Percentiles rank a stretch among this genome's conserved stretches.
These are phyloP conservation scores for Hanseniaspora vineae DNA, from an alignment of 805 yeast genomes.

Conservation along the genomic window DNA sequence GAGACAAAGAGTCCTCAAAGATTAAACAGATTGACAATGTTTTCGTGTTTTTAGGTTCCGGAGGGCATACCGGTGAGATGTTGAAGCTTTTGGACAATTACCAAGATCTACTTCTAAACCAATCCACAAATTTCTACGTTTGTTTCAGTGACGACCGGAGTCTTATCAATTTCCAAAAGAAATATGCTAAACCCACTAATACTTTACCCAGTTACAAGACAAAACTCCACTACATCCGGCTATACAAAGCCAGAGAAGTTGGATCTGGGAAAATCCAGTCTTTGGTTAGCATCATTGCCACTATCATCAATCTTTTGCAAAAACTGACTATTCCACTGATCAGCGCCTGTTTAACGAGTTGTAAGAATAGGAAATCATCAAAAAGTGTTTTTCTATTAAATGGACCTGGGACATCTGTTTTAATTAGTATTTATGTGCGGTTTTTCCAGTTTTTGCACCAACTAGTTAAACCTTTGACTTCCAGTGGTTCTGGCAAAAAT, in stretches of 20 bases:
- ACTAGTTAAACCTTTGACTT: constrained; percentile 5
- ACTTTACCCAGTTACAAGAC: constrained; percentile 2
- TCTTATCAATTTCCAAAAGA: constrained; percentile 26
- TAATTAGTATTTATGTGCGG: constrained; percentile 19
- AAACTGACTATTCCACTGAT: not conserved
- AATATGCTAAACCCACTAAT: constrained; percentile 1
- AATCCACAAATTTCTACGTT: constrained; percentile 16
- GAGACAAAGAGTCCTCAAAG: not conserved
- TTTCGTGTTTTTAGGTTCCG: constrained; percentile 77
- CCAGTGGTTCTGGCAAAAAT: constrained; percentile 20
- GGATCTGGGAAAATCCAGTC: constrained; percentile 25
- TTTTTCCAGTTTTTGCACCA: constrained; percentile 10
- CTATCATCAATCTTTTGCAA: constrained; percentile 12
- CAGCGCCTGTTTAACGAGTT: not conserved
- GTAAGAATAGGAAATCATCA: not conserved
- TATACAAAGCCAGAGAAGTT: constrained; percentile 25
- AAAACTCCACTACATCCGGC: constrained; percentile 12
- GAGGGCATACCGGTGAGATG: constrained; percentile 97
- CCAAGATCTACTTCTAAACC: constrained; percentile 31
- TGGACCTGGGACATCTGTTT: constrained; percentile 27
- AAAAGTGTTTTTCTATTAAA: constrained; percentile 13
- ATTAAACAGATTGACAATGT: constrained; percentile 14
- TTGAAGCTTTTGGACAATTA: constrained; percentile 42
- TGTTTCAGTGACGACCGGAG: constrained; percentile 25
- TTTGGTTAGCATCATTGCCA: constrained; percentile 20